Base-by-base conservation (phyloP, 2,329 filamentous ascomycete genomes). In the Exserohilum rostratum region DNA sequence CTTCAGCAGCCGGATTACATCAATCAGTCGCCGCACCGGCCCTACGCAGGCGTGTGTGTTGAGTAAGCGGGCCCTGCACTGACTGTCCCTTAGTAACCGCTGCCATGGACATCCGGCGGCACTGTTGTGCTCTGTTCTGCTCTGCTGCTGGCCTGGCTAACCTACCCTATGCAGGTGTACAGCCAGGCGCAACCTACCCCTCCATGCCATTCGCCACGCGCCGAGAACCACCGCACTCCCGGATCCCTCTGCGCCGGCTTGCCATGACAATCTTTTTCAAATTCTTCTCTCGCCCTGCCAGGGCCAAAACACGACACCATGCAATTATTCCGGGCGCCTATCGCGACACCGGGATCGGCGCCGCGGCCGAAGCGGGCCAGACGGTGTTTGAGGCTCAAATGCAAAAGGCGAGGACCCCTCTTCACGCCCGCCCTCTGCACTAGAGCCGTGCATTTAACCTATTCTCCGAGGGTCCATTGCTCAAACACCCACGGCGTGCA, bases 291-390 rank as follows among this genome's bases (percentile, higher is more conserved):
- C 6, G n/a, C 17, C 13, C 40, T 7, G 37, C 30, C 43, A n/a
- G 33, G 18, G n/a, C 37, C 42, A 38, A 42, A 39, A 31, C 37
- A 45, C 49, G 22, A 46, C 46, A 50, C 30, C 25, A 51, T 27
- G 49, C 44, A 66, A 62, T 65, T 66, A 55, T 65, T 67, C 65
- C 65, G 65, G 58, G 42, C 60, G 55, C 34, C 61, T 61, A 55
- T 58, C 52, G 57, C 56, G 49, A 42, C 51, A 47, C 46, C 60
- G 58, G 54, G 37, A 48, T 64, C 58, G 62, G 63, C 58, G 65
- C 64, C 64, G 65, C 64, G 58, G 65, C 65, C 65, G 65, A 58
- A 53, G 22, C 22, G 22, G 22, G 22, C 22, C 22, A 25, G 22
- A 56, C 65, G 58, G 59, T 48, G 20, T 50, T 31, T 60, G 56